phyloP scores from a whole-genome alignment of 2,329 filamentous ascomycete species.

The Colletotrichum spaethianum region DNA sequence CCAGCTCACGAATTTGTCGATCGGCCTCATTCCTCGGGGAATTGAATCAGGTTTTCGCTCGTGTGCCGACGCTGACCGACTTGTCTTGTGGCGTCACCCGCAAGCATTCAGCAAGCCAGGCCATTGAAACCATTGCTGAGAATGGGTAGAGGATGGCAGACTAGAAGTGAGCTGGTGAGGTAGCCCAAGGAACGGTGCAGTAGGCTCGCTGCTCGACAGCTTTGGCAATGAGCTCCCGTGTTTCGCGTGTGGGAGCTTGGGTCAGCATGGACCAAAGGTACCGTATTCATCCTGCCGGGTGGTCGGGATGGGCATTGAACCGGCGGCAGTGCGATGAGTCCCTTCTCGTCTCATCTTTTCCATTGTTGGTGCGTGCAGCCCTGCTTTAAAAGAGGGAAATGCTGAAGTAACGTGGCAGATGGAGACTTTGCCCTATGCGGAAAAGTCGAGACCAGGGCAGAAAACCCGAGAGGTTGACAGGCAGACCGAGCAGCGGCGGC shows the following conservation, averaged over 20 bases:
- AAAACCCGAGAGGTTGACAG: slow-evolving; percentile 36
- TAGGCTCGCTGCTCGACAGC: slow-evolving; percentile 15
- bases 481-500: not conserved
- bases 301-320: slow-evolving; percentile 34
- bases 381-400: slow-evolving; percentile 36
- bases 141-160: slow-evolving; percentile 1
- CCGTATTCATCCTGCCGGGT: slow-evolving; percentile 16
- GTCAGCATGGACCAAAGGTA: slow-evolving; percentile 15
- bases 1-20: slow-evolving; percentile 41
- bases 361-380: slow-evolving; percentile 35
- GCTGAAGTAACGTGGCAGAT: slow-evolving; percentile 40
- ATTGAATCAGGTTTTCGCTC: slow-evolving; percentile 38
- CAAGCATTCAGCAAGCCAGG: slow-evolving; percentile 23
- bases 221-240: slow-evolving; percentile 1
- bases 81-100: slow-evolving; percentile 37
- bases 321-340: slow-evolving; percentile 23
- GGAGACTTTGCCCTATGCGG: slow-evolving; percentile 39
- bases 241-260: slow-evolving; percentile 30
- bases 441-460: slow-evolving; percentile 27
- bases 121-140: slow-evolving; percentile 24
- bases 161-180: slow-evolving; percentile 7
- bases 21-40: slow-evolving; percentile 37
- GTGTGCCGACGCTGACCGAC: slow-evolving; percentile 35
- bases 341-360: slow-evolving; percentile 37
- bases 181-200: slow-evolving; percentile 11